Evolutionary conservation across 2,329 filamentous ascomycete species (phyloP).

Genomic region (Chrysoporthe cubensis): DNA sequence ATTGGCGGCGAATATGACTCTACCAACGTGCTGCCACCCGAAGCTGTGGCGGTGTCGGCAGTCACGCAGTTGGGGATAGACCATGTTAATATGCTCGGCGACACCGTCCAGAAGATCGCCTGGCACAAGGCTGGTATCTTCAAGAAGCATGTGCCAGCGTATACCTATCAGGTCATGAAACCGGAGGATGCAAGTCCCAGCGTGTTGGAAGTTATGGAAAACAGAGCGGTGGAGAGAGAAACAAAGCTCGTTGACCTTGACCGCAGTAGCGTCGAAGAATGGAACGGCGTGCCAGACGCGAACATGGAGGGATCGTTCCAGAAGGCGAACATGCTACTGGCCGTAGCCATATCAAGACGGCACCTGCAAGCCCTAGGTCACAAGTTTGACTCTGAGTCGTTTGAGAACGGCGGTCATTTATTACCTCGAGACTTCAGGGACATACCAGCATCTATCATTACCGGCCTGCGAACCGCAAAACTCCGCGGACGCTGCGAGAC

Average conservation of each 20-base stretch:
- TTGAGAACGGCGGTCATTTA: constrained; percentile 42
- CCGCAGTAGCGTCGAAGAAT: constrained; percentile 49
- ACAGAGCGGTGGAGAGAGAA: constrained; percentile 59
- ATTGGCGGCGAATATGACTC: constrained; percentile 94
- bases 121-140: constrained; percentile 94
- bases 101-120: constrained; percentile 77
- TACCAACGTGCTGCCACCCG: constrained; percentile 76
- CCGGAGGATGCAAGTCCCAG: constrained; percentile 36
- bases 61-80: constrained; percentile 86
- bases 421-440: constrained; percentile 32
- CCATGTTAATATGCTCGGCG: constrained; percentile 79
- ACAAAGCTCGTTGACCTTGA: constrained; percentile 52
- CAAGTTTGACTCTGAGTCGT: constrained; percentile 48
- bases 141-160: constrained; percentile 67
- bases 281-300: constrained; percentile 35
- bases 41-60: constrained; percentile 69
- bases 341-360: constrained; percentile 54
- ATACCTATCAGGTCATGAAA: constrained; percentile 54
- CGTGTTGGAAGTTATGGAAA: constrained; percentile 36
- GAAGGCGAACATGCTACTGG: constrained; percentile 57
- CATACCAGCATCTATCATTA: constrained; percentile 60
- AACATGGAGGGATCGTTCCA: constrained; percentile 58
- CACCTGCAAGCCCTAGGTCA: constrained; percentile 44
- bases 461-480: constrained; percentile 67
- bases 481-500: constrained; percentile 81